Conservation (phyloP, 1,139 yeast genomes). For the Nakaseomyces sp. region DNA sequence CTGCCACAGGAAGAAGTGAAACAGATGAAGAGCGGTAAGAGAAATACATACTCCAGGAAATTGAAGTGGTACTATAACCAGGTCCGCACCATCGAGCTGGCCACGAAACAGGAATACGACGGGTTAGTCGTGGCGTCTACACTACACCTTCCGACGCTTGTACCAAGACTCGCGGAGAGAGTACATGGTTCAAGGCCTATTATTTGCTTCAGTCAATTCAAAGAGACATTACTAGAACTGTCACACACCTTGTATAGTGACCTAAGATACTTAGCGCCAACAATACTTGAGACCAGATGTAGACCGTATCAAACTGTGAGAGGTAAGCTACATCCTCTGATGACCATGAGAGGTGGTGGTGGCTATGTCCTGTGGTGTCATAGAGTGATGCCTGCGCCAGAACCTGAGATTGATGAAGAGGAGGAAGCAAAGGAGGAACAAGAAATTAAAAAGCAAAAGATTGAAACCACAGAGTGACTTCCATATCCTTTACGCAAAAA, state of each 20-base stretch:
- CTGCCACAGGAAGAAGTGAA: slow-evolving; percentile 45
- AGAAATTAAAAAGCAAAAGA: slow-evolving; percentile 8
- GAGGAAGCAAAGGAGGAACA: slow-evolving; percentile 5
- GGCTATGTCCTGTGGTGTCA: slow-evolving; percentile 80
- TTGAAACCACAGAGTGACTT: neutral
- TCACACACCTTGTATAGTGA: slow-evolving; percentile 62
- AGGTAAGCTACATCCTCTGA: slow-evolving; percentile 88
- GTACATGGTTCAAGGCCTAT: slow-evolving; percentile 86
- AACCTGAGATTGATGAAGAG: slow-evolving; percentile 33
- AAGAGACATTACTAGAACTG: slow-evolving; percentile 66
- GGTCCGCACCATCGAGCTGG: slow-evolving; percentile 47
- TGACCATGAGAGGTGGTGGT: slow-evolving; percentile 91
- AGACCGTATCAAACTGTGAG: slow-evolving; percentile 87
- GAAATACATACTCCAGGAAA: slow-evolving; percentile 61
- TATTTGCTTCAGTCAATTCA: slow-evolving; percentile 70
- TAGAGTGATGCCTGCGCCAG: slow-evolving; percentile 64
- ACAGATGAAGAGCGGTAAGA: slow-evolving; percentile 50
- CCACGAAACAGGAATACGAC: slow-evolving; percentile 54
- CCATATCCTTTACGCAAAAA: too few relatives aligned
- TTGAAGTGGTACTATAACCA: slow-evolving; percentile 34
- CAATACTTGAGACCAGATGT: slow-evolving; percentile 72
- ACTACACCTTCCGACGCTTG: slow-evolving; percentile 55
- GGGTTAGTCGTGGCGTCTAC: slow-evolving; percentile 69
- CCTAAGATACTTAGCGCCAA: slow-evolving; percentile 69
- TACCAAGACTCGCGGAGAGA: slow-evolving; percentile 53